Evolutionary conservation across 768 basidiomycete species (phyloP).

Genomic region (Pulveroboletus sp.): DNA sequence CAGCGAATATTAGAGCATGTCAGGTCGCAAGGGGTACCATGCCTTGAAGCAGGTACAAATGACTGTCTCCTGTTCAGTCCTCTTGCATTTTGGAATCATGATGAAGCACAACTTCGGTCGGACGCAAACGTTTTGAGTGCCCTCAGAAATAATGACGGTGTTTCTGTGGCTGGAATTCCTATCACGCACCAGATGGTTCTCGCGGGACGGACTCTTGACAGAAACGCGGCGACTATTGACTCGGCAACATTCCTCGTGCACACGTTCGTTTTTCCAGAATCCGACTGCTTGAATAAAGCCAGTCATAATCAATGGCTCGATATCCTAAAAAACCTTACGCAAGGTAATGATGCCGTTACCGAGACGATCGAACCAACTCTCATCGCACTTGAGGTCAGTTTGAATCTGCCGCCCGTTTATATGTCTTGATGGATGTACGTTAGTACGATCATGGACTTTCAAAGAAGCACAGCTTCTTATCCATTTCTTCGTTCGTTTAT

Average conservation of each 20-base stretch:
- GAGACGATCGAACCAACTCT: constrained; percentile 42
- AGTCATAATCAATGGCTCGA: constrained; percentile 66
- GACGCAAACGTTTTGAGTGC: constrained; percentile 59
- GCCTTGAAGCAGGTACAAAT: constrained; percentile 49
- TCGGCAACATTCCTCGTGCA: constrained; percentile 69
- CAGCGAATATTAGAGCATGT: constrained; percentile 45
- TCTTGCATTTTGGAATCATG: constrained; percentile 68
- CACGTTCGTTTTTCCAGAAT: constrained; percentile 80
- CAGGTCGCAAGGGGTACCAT: constrained; percentile 41
- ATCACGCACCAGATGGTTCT: constrained; percentile 74
- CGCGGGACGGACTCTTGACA: constrained; percentile 59
- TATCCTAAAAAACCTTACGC: constrained; percentile 43
- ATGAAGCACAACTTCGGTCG: constrained; percentile 47
- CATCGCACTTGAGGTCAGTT: constrained; percentile 42
- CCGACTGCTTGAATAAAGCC: constrained; percentile 57
- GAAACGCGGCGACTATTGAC: constrained; percentile 49
- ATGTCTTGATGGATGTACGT: constrained; percentile 9
- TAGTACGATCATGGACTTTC: constrained; percentile 55
- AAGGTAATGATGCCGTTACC: constrained; percentile 34
- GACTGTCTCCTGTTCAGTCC: constrained; percentile 73
- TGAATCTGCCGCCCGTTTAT: not conserved
- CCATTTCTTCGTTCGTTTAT: constrained; percentile 68
- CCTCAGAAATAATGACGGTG: constrained; percentile 48
- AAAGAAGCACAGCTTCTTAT: constrained; percentile 46
- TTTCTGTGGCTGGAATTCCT: constrained; percentile 58